These are phyloP conservation scores for Hortaea werneckii DNA, from an alignment of 2,329 filamentous ascomycete genomes.

Conservation along the genomic window DNA sequence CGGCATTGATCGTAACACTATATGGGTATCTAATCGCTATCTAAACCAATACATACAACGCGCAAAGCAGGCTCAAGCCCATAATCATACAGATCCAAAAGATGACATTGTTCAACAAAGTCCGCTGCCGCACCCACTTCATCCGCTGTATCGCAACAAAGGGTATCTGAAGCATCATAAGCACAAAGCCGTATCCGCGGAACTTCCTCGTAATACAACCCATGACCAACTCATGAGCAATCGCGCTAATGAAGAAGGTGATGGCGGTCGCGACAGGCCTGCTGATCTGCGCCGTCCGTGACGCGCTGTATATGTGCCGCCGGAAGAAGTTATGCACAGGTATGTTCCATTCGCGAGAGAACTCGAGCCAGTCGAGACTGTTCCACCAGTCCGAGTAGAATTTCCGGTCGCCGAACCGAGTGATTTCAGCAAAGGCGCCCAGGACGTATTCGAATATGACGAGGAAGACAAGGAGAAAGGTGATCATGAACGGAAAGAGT, in stretches of 20 bases:
- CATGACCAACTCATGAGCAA: constrained; percentile 94
- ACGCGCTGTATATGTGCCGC: constrained; percentile 84
- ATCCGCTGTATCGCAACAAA: constrained; percentile 87
- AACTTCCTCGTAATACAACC: constrained; percentile 96
- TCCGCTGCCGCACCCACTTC: constrained; percentile 60
- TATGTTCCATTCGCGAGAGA: constrained; percentile 94
- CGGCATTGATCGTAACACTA: no score
- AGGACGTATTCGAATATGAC: constrained; percentile 97
- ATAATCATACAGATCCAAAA: constrained; percentile 28
- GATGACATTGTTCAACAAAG: constrained; percentile 55
- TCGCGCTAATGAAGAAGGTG: constrained; percentile 80
- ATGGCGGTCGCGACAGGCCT: constrained; percentile 70
- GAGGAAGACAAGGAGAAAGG: constrained; percentile 87
- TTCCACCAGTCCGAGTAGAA: constrained; percentile 78
- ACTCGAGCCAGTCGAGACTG: constrained; percentile 83
- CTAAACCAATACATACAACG: constrained; percentile 49
- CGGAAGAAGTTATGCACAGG: constrained; percentile 93
- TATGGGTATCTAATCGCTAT: not conserved
- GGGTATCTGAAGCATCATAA: constrained; percentile 94
- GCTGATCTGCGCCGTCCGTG: constrained; percentile 59
- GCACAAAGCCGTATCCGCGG: constrained; percentile 82
- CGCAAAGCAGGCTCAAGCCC: constrained; percentile 40
- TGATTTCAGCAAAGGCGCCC: constrained; percentile 84
- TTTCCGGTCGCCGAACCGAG: constrained; percentile 76
- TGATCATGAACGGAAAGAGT: constrained; percentile 95